Percentiles rank a stretch among this genome's conserved stretches.
phyloP scores from a whole-genome alignment of 192 early-diverging fungal genomes.

The Gryganskiella cystojenkinii region DNA sequence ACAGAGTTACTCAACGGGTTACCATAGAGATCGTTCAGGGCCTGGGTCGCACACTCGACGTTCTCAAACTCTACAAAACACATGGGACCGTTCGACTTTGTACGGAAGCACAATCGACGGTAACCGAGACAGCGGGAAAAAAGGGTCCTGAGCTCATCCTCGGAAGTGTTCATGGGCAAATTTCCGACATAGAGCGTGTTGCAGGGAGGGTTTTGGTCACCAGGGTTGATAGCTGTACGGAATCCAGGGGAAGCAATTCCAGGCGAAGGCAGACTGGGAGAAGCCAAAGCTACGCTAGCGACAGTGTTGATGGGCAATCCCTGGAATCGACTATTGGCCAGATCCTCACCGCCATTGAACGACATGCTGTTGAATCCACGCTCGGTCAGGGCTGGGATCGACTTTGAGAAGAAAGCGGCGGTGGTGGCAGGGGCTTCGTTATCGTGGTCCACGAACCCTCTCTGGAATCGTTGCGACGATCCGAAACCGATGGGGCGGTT shows the following conservation, averaged over 20 bases:
- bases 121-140: conserved; percentile 88
- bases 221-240: conserved; percentile 64
- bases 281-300: conserved; percentile 24
- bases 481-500: conserved; percentile 29
- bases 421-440: conserved; percentile 30
- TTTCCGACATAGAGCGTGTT: conserved; percentile 99
- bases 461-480: conserved; percentile 45
- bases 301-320: conserved; percentile 58
- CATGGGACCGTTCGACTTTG: conserved; percentile 94
- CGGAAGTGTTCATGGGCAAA: conserved; percentile 87
- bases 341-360: conserved; percentile 54
- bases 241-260: conserved; percentile 60
- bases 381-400: conserved; percentile 56
- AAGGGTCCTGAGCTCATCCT: conserved; percentile 88
- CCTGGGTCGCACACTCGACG: conserved; percentile 90
- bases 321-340: conserved; percentile 49
- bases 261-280: conserved; percentile 47
- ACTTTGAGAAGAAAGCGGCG: conserved; percentile 59
- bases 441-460: conserved; percentile 47
- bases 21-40: conserved; percentile 88
- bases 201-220: conserved; percentile 98
- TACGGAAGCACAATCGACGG: conserved; percentile 89
- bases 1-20: conserved; percentile 84
- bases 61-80: conserved; percentile 99
- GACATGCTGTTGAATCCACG: conserved; percentile 56